phyloP scores from a whole-genome alignment of 2,329 filamentous ascomycete genomes.

The Nigrospora oryzae region DNA sequence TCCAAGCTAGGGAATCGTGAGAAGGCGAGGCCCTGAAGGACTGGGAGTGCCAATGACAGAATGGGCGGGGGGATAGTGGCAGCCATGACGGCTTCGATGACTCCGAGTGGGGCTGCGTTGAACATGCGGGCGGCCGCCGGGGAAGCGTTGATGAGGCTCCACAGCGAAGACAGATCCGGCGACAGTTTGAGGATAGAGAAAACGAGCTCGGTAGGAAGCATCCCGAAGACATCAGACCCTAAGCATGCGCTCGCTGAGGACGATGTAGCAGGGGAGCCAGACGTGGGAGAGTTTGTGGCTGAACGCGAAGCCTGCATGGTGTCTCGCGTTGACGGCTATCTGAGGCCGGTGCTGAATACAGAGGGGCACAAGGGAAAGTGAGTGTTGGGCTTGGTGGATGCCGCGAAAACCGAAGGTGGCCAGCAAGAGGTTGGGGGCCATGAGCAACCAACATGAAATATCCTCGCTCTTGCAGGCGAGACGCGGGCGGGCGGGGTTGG shows the following conservation, averaged over 20 bases:
- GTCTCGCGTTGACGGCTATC: too few relatives aligned
- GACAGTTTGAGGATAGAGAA: not conserved
- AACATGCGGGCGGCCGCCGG: not conserved
- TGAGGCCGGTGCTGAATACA: too few relatives aligned
- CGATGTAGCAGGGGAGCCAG: not conserved
- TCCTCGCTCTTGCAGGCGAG: too few relatives aligned
- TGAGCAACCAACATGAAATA: not conserved
- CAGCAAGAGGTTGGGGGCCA: not conserved
- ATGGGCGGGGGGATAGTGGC: not conserved
- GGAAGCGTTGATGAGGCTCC: not conserved
- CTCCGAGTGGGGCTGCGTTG: not conserved
- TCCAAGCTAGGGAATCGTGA: not conserved
- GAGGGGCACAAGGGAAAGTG: not conserved
- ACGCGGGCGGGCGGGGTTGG: too few relatives aligned
- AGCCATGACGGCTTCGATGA: not conserved
- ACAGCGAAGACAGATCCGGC: not conserved
- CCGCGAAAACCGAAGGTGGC: not conserved
- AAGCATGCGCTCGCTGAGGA: not conserved
- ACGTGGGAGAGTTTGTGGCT: not conserved
- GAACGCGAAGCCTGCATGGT: not conserved
- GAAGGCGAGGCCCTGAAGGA: not conserved
- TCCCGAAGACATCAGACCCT: not conserved
- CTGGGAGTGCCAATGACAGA: not conserved
- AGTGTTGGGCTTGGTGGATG: not conserved
- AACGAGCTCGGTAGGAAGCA: not conserved